These are phyloP conservation scores for Deakozyma indianensis DNA, from an alignment of 805 yeast genomes.

Conservation along the genomic window DNA sequence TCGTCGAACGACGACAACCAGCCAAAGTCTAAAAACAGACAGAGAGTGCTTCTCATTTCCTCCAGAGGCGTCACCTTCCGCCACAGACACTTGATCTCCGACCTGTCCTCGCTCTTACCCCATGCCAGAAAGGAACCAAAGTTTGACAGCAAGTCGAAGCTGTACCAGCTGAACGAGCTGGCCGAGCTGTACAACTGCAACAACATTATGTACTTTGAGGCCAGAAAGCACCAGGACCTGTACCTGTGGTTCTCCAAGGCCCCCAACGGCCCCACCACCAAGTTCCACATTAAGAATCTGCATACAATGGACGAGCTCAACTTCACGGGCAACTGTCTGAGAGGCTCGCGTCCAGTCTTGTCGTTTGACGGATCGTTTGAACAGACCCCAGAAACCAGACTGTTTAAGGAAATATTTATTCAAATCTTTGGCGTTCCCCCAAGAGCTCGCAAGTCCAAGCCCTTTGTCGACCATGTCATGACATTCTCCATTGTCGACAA, in stretches of 20 bases:
- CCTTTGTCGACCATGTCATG: conserved; percentile 90
- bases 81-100: conserved; percentile 87
- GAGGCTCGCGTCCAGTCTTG: conserved; percentile 87
- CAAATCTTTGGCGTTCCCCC: conserved; percentile 95
- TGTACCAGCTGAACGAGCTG: conserved; percentile 80
- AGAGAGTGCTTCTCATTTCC: conserved; percentile 75
- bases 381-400: conserved; percentile 46
- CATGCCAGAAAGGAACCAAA: conserved; percentile 95
- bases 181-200: conserved; percentile 97
- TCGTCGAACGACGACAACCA: conserved; percentile 27
- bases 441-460: conserved; percentile 78
- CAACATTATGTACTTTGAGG: conserved; percentile 84
- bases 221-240: conserved; percentile 90
- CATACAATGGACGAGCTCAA: conserved; percentile 93
- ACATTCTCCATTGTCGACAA: conserved; percentile 85
- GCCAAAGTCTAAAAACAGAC: conserved; percentile 57
- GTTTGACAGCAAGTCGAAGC: conserved; percentile 80
- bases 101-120: conserved; percentile 66
- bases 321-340: conserved; percentile 90
- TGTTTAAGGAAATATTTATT: conserved; percentile 69
- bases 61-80: conserved; percentile 90
- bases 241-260: conserved; percentile 93
- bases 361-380: conserved; percentile 79
- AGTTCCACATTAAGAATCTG: conserved; percentile 85
- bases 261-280: conserved; percentile 94